Conservation (phyloP, 495 filamentous ascomycete genomes). For the Hypoxylon intermedium region DNA sequence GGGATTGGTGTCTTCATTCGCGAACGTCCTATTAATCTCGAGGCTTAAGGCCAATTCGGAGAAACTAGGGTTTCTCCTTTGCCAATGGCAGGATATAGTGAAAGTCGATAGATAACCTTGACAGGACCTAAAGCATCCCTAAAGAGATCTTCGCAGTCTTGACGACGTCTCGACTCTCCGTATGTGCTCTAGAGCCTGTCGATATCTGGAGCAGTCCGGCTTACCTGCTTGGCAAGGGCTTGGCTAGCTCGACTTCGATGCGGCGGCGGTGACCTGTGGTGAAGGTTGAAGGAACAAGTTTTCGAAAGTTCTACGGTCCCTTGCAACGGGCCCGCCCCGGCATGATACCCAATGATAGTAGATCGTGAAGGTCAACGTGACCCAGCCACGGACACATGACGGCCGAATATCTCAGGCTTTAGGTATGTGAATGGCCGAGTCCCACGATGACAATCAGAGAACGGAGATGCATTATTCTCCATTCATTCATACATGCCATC, state of each 20-base stretch:
- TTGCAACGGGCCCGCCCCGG: conserved; percentile 26
- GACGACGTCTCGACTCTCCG: background rate
- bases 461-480: conserved; percentile 28
- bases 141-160: conserved; percentile 19
- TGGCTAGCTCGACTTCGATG: conserved; percentile 24
- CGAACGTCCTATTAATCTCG: conserved; percentile 26
- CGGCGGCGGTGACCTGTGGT: conserved; percentile 15
- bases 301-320: conserved; percentile 37
- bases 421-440: conserved; percentile 30
- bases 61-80: conserved; percentile 29
- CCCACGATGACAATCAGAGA: conserved; percentile 22
- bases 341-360: conserved; percentile 35
- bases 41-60: conserved; percentile 26
- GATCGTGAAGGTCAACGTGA: conserved; percentile 28
- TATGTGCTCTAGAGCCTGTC: conserved; percentile 1
- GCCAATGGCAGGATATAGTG: conserved; percentile 26
- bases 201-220: conserved; percentile 34
- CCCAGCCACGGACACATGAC: conserved; percentile 33
- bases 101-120: conserved; percentile 23
- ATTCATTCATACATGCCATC: no score
- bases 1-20: conserved; percentile 33
- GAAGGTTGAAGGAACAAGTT: conserved; percentile 34
- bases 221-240: conserved; percentile 28
- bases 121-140: conserved; percentile 6
- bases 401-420: conserved; percentile 29